phyloP scores from a whole-genome alignment of 208 protist species.

The Kentomonas sorsogonicus region DNA sequence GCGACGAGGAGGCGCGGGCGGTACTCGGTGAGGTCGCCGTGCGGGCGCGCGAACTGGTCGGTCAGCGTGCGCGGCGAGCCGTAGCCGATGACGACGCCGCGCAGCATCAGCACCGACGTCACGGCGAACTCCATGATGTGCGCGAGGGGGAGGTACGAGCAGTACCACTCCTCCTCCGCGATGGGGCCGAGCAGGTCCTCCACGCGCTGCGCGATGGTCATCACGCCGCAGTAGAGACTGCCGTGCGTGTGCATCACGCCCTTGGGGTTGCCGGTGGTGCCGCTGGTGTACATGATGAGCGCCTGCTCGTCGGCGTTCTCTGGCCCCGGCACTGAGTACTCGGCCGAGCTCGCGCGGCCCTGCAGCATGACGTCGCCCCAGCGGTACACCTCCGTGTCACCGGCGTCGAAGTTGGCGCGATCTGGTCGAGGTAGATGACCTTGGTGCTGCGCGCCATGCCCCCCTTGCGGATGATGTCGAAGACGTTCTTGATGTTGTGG shows the following conservation, averaged over 20 bases:
- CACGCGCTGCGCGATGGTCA: slow-evolving; percentile 40
- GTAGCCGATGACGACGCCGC: slow-evolving; percentile 71
- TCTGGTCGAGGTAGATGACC: slow-evolving; percentile 59
- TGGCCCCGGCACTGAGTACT: slow-evolving; percentile 24
- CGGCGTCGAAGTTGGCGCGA: slow-evolving; percentile 29
- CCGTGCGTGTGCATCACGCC: slow-evolving; percentile 82
- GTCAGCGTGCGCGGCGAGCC: slow-evolving; percentile 66
- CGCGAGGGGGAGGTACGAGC: slow-evolving; percentile 88
- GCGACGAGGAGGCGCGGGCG: slow-evolving; percentile 60
- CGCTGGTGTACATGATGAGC: slow-evolving; percentile 90
- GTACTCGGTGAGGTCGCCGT: slow-evolving; percentile 77
- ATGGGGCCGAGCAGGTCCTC: slow-evolving; percentile 35
- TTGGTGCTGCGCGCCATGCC: slow-evolving; percentile 16
- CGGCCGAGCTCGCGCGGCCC: slow-evolving; percentile 25
- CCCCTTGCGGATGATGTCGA: slow-evolving; percentile 32
- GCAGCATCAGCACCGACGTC: slow-evolving; percentile 50
- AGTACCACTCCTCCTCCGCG: slow-evolving; percentile 65
- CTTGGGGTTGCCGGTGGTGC: slow-evolving; percentile 87
- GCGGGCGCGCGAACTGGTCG: slow-evolving; percentile 63
- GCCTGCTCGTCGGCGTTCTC: slow-evolving; percentile 44
- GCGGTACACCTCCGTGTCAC: slow-evolving; percentile 29
- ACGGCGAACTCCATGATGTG: slow-evolving; percentile 90
- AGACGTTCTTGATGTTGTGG: slow-evolving; percentile 42
- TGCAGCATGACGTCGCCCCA: slow-evolving; percentile 54
- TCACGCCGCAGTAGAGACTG: slow-evolving; percentile 52